Conservation (phyloP, 306 rosid species). For the Alnus glutinosa region DNA sequence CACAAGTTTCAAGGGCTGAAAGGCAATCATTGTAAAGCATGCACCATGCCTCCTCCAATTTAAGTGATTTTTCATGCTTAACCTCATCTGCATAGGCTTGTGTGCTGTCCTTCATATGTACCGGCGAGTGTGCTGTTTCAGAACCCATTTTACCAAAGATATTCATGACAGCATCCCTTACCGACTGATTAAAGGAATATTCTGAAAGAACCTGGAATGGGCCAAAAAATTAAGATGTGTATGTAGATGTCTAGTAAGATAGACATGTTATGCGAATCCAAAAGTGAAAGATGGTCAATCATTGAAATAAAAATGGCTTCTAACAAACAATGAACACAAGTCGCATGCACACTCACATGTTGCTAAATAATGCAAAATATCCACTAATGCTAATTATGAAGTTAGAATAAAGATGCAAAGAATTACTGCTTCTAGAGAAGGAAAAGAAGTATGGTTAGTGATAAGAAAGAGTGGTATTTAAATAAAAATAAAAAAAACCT, state of each 20-base stretch:
- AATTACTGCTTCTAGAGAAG: slow-evolving; percentile 17
- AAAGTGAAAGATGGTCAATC: not conserved
- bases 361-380: not conserved
- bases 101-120: slow-evolving; percentile 36
- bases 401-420: slow-evolving; percentile 19
- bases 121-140: slow-evolving; percentile 31
- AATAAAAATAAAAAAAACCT: slow-evolving; percentile 45
- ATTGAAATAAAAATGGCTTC: slow-evolving; percentile 12
- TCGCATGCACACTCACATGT: not conserved
- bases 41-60: slow-evolving; percentile 68
- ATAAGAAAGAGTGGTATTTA: slow-evolving; percentile 21
- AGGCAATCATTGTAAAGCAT: slow-evolving; percentile 87
- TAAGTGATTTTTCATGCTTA: slow-evolving; percentile 51
- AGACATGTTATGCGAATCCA: slow-evolving; percentile 6
- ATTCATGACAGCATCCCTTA: slow-evolving; percentile 51
- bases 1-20: slow-evolving; percentile 89
- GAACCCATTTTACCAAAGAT: slow-evolving; percentile 50
- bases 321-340: slow-evolving; percentile 12
- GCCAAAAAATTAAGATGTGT: slow-evolving; percentile 26
- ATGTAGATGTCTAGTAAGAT: slow-evolving; percentile 11
- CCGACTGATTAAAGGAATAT: slow-evolving; percentile 63
- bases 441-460: slow-evolving; percentile 15
- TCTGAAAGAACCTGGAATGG: slow-evolving; percentile 69
- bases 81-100: slow-evolving; percentile 44
- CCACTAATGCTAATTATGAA: slow-evolving; percentile 15